Base-by-base conservation (phyloP, 495 filamentous ascomycete genomes). In the Amorphotheca resinae region DNA sequence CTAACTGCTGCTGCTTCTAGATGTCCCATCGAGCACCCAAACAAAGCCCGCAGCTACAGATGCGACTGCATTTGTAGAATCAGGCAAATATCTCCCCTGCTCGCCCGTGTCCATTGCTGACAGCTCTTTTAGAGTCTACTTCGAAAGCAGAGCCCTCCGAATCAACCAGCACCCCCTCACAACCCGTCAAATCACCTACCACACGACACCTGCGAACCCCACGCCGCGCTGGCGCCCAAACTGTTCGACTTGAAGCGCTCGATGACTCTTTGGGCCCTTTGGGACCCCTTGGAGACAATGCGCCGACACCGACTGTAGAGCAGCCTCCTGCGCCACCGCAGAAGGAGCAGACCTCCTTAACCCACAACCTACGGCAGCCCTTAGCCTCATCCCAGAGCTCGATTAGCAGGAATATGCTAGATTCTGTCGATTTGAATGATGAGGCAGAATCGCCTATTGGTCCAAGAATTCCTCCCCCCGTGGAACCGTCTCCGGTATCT, bases 221-320 rank as follows among this genome's bases (percentile, higher is more conserved):
- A 25, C 80, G 85, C 41, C 83, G 84, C 51, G 70, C 87, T 49
- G 83, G 77, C 57, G 80, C 83, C 30, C 86, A 91, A 57, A 72
- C 82, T 25, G 93, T 84, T 30, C 77, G 77, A 33, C 72, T 95
- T 36, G 82, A 96, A 65, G 85, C 86, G 23, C 79, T 93, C 46
- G 86, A 89, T 54, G 84, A 95, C 57, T 80, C 86, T 33, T 69
- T 93, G 38, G 93, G 91, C 22, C 91, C 91, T n/a, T 72, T 98
- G 22, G 93, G 91, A 28, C 86, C 91, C 40, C 65, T 87, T 2
- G 80, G 81, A 17, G 72, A 79, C 44, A 78, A 72, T 33, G 64
- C 71, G 32, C 61, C 63, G 21, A 54, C 61, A 38, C 44, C 50
- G 11, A 30, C 38, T 11, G 42, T 46, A 54, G 83, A 88, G 43